Conservation (phyloP, 2,329 filamentous ascomycete species). For the Ophiostoma novo-ulmi region DNA sequence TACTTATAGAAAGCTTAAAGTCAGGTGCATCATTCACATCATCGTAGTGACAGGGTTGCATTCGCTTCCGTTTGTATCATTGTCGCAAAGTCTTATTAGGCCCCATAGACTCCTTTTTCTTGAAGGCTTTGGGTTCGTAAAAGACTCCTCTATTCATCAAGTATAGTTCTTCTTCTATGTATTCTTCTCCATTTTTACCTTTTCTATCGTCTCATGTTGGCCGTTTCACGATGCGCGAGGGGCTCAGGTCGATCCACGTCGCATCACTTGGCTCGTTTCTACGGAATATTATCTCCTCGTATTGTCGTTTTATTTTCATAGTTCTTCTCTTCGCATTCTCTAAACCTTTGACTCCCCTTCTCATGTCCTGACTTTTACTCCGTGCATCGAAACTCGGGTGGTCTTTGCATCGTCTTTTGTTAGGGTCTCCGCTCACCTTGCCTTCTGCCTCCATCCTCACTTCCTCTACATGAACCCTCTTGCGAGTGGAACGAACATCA, state of each 20-base stretch:
- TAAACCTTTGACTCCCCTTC: background rate
- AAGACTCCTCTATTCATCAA: background rate
- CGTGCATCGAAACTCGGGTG: background rate
- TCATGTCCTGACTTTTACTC: background rate
- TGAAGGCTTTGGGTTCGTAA: background rate
- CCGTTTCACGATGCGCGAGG: conserved; percentile 14
- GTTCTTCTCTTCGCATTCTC: background rate
- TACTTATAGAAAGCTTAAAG: background rate
- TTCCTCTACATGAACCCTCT: conserved; percentile 2
- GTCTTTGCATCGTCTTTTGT: background rate
- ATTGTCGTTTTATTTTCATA: background rate
- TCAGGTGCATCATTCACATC: background rate
- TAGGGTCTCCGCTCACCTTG: background rate
- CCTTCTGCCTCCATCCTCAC: background rate
- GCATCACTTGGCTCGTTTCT: conserved; percentile 16
- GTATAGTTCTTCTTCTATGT: background rate
- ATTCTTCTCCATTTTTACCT: background rate
- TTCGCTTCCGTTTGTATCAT: conserved; percentile 11
- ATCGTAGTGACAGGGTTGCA: conserved; percentile 7
- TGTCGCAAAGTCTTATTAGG: background rate
- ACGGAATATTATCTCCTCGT: conserved; percentile 3
- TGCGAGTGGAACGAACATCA: background rate
- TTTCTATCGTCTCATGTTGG: conserved; percentile 14
- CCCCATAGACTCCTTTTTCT: background rate
- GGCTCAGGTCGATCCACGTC: conserved; percentile 12